Base-by-base conservation (phyloP, 345 rosid species). In the Cardamine resedifolia region DNA sequence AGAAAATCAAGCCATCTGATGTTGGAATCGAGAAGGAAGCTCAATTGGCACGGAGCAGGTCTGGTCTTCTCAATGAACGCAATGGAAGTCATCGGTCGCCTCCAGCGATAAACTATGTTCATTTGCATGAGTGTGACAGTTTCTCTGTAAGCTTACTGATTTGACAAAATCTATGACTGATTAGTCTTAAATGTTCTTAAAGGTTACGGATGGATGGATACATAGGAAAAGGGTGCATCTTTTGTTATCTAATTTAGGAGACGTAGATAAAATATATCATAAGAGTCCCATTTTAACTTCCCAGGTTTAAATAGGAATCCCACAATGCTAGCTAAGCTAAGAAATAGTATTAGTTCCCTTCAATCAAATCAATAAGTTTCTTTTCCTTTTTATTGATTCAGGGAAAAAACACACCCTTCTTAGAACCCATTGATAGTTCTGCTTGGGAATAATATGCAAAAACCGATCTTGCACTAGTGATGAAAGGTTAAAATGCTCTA, bases 21-120 rank as follows among this genome's bases (percentile, higher is more conserved):
- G 96, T 94, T 77, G 99, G 97, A 64, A 88, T 94, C 5, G 99
- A 91, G 72, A 93, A 87, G 78, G 98, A 96, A 76, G 95, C 92
- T 3, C 99, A 96, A 61, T 62, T 83, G 73, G 88, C 83, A 12
- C 96, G 89, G 15, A 70, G 75, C 52, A 84, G 93, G 98, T 55
- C 86, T 36, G 87, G 81, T 77, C 78, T 82, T 67, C 59, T 79
- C 64, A 81, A 21, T 68, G 91, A 82, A 65, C 80, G 77, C 44
- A 96, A 92, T 85, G 98, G 99, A 76, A 78, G 77, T 68, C 81
- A 56, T 55, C 96, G 71, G 51, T 76, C 88, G 14, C 81, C 83
- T 9, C 87, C 97, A 38, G 82, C 90, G 20, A 92, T 96, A 77
- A 96, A 86, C 72, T 92, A 92, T 77, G 70, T 83, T 70, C 99